A percentile compares a stretch with the other conserved stretches of the same genome.
phyloP scores from a whole-genome alignment of 2,329 filamentous ascomycete genomes.

The Neospermospora avenae region DNA sequence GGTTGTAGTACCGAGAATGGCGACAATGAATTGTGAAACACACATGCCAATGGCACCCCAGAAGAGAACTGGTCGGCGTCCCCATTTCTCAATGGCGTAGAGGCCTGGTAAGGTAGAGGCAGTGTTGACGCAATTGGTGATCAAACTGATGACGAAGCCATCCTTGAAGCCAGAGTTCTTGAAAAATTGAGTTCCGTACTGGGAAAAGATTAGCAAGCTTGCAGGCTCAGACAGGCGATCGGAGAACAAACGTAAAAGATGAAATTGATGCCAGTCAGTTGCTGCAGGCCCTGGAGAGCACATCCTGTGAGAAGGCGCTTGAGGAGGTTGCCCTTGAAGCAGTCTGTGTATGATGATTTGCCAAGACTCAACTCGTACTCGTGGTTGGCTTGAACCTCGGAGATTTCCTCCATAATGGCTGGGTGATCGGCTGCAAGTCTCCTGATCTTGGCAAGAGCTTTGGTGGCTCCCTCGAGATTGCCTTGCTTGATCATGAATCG shows the following conservation, averaged over 20 bases:
- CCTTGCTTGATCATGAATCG: conserved; percentile 65
- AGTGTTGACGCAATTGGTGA: conserved; percentile 63
- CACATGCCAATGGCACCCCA: conserved; percentile 67
- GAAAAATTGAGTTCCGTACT: conserved; percentile 58
- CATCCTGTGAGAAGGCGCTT: conserved; percentile 68
- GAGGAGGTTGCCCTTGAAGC: conserved; percentile 41
- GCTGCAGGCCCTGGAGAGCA: conserved; percentile 63
- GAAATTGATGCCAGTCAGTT: conserved; percentile 57
- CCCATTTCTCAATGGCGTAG: conserved; percentile 61
- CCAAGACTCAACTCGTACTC: conserved; percentile 58
- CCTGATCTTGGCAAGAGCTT: conserved; percentile 57
- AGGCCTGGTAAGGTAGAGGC: conserved; percentile 60
- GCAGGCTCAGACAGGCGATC: not conserved
- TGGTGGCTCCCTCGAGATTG: conserved; percentile 51
- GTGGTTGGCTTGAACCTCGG: conserved; percentile 61
- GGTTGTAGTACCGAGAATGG: conserved; percentile 55
- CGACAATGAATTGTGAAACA: conserved; percentile 57
- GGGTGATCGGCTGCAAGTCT: conserved; percentile 56
- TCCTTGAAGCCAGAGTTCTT: conserved; percentile 51
- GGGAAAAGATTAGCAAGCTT: not conserved
- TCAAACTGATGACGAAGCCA: conserved; percentile 58
- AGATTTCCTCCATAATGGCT: conserved; percentile 57
- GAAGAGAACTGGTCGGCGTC: conserved; percentile 62
- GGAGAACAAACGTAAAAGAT: conserved; percentile 47
- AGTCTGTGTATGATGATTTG: conserved; percentile 48